Evolutionary conservation across 768 basidiomycete genomes (phyloP), one percentile per base, ranked within the genome.

Genomic region (Collybia sp.): DNA sequence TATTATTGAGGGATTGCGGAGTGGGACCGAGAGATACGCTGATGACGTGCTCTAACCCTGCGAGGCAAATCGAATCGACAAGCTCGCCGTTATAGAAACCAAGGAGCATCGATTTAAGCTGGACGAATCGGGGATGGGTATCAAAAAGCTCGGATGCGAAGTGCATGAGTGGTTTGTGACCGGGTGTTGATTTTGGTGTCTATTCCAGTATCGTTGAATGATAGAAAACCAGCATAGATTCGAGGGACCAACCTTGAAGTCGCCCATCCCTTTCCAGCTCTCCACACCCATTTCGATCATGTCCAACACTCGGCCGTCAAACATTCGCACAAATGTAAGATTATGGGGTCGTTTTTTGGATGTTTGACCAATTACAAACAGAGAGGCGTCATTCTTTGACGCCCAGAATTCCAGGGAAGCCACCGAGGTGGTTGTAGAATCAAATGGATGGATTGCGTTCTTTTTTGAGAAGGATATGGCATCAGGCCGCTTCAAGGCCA

Each of bases 131-230:
- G 1, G 95, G 93, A 63, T 98, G 93, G 1, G 90, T 83, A 56
- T 95, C 93, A 64, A 98, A 99, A 9, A 97, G 76, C 50, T 92
- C 90, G 0, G 93, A 94, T 12, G 93, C 90, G 60, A 99, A 99
- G 60, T 95, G 92, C 76, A 99, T 83, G 53, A 97, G 67, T 39
- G 96, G 95, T 56, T 89, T 85, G 56, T 92, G 82, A 9, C 93
- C 95, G 17, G 87, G 82, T 3, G 92, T 86, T 12, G 87, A 83
- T 79, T 95, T 97, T 17, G 82, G 74, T 35, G 88, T 86, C 96
- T 93, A 58, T 12, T n/a, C 1, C 31, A 8, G 36, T 5, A 25
- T n/a, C 40, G 43, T 45, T 35, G 40, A 20, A 35, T 12, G 16
- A 5, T 10, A 11, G 34, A 13, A n/a, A 15, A 12, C 25, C 16